Conservation (phyloP, 2,329 filamentous ascomycete genomes). For the Capronia coronata region DNA sequence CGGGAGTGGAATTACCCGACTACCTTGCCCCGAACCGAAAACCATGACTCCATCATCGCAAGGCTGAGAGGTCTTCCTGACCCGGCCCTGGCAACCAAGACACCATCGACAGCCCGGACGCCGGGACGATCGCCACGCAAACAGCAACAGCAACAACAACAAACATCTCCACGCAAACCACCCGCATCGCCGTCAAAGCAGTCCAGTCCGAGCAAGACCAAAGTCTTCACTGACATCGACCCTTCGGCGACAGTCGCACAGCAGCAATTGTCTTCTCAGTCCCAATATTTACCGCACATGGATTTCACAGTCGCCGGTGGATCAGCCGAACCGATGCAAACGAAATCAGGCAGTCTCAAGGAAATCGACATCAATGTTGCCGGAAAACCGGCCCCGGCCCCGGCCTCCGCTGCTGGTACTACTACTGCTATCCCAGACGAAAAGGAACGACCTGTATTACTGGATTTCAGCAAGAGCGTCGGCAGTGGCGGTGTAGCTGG, state of each 20-base stretch:
- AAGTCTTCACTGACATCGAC: slow-evolving; percentile 48
- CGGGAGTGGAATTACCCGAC: slow-evolving; percentile 73
- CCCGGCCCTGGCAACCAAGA: slow-evolving; percentile 8
- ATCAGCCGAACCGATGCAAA: too few species aligned
- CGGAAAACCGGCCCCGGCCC: slow-evolving; percentile 19
- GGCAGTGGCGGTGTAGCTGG: slow-evolving; percentile 10
- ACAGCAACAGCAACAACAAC: background rate
- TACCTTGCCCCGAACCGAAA: slow-evolving; percentile 67
- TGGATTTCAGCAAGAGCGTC: slow-evolving; percentile 23
- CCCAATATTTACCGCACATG: slow-evolving; percentile 1
- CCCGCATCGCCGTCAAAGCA: slow-evolving; percentile 26
- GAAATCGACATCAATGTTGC: slow-evolving; percentile 48
- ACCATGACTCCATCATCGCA: slow-evolving; percentile 52
- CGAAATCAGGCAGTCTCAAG: slow-evolving; percentile 34
- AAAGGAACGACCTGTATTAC: slow-evolving; percentile 25
- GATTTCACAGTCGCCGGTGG: too few species aligned
- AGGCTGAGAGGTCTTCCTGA: slow-evolving; percentile 42
- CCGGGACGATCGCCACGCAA: slow-evolving; percentile 27
- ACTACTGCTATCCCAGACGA: background rate
- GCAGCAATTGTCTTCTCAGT: slow-evolving; percentile 32
- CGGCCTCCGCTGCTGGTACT: too few species aligned
- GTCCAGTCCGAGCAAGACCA: slow-evolving; percentile 45
- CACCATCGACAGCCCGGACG: slow-evolving; percentile 30
- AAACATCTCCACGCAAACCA: slow-evolving; percentile 25
- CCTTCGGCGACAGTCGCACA: slow-evolving; percentile 30